Evolutionary conservation across 331 rosid genomes (phyloP).

Genomic region (Malus hybrid): DNA sequence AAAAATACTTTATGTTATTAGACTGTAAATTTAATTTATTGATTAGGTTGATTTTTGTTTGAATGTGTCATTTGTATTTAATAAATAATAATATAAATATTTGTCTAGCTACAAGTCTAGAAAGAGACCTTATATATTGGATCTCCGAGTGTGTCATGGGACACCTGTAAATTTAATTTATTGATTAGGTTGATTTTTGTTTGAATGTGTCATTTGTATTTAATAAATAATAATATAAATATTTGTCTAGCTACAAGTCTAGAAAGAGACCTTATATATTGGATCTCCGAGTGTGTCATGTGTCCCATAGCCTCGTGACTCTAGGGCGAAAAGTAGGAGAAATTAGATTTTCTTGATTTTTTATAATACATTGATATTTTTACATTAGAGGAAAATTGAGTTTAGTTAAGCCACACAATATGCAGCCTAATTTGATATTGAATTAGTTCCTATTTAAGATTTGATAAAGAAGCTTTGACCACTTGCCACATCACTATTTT

Average conservation of each 20-base stretch:
- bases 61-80: neutral
- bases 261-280: neutral
- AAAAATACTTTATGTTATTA: too few species aligned
- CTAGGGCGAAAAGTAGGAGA: neutral
- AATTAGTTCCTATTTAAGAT: too few species aligned
- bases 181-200: neutral
- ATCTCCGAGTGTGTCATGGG: neutral
- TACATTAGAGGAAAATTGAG: fast-evolving
- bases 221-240: too few species aligned
- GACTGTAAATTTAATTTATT: neutral
- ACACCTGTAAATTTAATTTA: too few species aligned
- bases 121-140: neutral
- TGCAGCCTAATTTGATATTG: fast-evolving
- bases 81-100: too few species aligned
- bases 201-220: neutral
- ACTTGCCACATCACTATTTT: too few species aligned
- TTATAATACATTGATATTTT: too few species aligned
- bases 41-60: neutral
- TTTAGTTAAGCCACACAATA: too few species aligned
- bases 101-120: too few species aligned
- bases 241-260: too few species aligned
- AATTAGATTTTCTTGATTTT: too few species aligned
- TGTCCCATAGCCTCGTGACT: neutral
- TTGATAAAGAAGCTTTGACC: too few species aligned
- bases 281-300: neutral